Evolutionary conservation across 805 yeast species (phyloP).

Genomic region (Ogataea pignaliae): DNA sequence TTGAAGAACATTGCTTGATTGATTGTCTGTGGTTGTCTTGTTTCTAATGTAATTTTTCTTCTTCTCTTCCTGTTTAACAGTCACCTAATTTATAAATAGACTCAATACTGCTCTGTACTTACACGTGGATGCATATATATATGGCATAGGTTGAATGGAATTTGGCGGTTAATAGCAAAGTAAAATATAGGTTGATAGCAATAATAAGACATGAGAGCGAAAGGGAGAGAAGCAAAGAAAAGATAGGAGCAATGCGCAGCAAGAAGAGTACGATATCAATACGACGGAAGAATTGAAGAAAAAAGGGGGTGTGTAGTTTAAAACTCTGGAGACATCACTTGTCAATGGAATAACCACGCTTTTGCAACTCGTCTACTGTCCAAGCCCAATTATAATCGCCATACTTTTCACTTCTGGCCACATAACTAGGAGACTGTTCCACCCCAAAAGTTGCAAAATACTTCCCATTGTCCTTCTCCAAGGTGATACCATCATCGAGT

Average conservation of each 20-base stretch:
- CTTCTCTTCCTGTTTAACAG: no score
- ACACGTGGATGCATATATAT: no score
- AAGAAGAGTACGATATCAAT: neutral
- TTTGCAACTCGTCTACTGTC: slow-evolving; percentile 59
- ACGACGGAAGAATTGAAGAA: neutral
- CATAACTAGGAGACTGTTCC: slow-evolving; percentile 49
- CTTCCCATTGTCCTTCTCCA: slow-evolving; percentile 62
- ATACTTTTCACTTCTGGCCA: slow-evolving; percentile 54
- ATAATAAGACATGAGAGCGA: slow-evolving; percentile 2
- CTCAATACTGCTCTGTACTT: no score
- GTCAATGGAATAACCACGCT: slow-evolving; percentile 39
- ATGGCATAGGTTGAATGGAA: no score
- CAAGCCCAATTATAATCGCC: slow-evolving; percentile 76
- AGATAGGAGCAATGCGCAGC: neutral
- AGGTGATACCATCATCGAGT: slow-evolving; percentile 44
- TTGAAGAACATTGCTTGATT: slow-evolving; percentile 49
- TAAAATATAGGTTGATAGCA: no score
- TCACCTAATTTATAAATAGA: no score
- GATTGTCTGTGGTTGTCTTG: no score
- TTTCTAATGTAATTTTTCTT: no score
- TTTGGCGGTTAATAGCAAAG: no score
- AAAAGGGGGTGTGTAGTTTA: neutral
- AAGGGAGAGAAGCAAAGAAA: slow-evolving; percentile 2
- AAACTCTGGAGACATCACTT: no score
- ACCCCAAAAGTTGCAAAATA: slow-evolving; percentile 60